These are phyloP conservation scores for Neoscytalidium dimidiatum DNA, from an alignment of 2,329 filamentous ascomycete genomes.

Conservation along the genomic window DNA sequence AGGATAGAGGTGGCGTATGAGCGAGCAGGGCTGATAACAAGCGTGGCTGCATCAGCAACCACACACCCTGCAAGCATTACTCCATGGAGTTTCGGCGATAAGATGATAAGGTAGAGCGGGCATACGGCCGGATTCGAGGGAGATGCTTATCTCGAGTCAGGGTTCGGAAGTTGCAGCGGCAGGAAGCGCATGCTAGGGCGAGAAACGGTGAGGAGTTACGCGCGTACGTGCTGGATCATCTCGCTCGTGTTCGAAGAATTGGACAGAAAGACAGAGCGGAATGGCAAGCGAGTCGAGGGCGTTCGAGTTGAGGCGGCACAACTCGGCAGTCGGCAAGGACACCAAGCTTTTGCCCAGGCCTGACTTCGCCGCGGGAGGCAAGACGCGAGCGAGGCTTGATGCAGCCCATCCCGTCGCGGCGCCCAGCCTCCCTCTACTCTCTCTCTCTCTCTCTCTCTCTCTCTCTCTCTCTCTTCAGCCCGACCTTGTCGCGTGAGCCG, in stretches of 20 bases:
- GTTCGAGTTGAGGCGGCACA: background rate
- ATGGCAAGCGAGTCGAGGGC: background rate
- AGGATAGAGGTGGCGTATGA: background rate
- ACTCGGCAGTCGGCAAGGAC: background rate
- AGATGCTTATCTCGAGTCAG: background rate
- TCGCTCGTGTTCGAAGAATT: background rate
- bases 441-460: background rate
- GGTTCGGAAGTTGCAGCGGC: background rate
- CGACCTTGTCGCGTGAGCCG: background rate
- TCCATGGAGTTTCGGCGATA: background rate
- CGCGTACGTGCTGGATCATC: background rate
- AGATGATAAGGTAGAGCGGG: too few species aligned
- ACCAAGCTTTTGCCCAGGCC: slow-evolving; percentile 4
- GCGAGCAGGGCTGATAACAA: background rate
- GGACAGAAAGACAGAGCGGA: background rate
- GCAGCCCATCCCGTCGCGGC: background rate
- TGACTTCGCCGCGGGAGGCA: background rate
- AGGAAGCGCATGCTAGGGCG: background rate
- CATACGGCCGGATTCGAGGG: background rate
- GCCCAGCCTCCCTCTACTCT: background rate
- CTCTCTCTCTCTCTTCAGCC: background rate
- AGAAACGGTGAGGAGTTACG: background rate
- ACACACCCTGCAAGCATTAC: background rate
- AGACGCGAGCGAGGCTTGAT: slow-evolving; percentile 11
- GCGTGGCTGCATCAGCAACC: background rate